phyloP scores from a whole-genome alignment of 441 rosid genomes.

The Rhodomyrtus psidioides region DNA sequence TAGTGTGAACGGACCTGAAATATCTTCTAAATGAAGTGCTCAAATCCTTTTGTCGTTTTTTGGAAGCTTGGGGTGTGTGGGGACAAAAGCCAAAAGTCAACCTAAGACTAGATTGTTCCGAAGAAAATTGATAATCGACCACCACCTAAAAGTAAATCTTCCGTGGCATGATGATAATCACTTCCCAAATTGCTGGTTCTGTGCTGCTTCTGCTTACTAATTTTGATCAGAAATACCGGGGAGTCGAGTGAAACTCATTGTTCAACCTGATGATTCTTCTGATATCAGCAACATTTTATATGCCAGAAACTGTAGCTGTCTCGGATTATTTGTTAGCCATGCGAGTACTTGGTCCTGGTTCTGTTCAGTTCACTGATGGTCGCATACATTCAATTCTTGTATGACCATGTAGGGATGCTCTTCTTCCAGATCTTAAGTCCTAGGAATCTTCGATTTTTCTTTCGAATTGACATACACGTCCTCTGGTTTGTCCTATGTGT shows the following conservation, averaged over 20 bases:
- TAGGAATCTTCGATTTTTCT: background rate
- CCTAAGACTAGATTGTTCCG: background rate
- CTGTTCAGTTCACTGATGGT: background rate
- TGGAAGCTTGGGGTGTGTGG: background rate
- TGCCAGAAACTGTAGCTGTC: background rate
- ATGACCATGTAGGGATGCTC: background rate
- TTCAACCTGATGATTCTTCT: background rate
- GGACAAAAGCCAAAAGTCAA: background rate
- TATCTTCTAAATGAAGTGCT: background rate
- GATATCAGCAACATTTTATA: background rate
- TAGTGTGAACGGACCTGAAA: background rate
- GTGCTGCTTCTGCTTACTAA: background rate
- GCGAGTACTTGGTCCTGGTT: background rate
- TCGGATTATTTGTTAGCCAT: background rate
- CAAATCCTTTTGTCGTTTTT: no score
- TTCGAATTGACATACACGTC: background rate
- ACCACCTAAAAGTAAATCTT: background rate
- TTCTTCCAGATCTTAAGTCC: background rate
- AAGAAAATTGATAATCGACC: background rate
- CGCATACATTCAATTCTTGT: background rate
- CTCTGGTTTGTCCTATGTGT: background rate
- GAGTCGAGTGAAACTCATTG: background rate
- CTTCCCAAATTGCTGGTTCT: background rate
- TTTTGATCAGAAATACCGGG: background rate
- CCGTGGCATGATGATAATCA: background rate